Base-by-base conservation (phyloP, 2,329 filamentous ascomycete genomes). In the Seiridium cupressi region DNA sequence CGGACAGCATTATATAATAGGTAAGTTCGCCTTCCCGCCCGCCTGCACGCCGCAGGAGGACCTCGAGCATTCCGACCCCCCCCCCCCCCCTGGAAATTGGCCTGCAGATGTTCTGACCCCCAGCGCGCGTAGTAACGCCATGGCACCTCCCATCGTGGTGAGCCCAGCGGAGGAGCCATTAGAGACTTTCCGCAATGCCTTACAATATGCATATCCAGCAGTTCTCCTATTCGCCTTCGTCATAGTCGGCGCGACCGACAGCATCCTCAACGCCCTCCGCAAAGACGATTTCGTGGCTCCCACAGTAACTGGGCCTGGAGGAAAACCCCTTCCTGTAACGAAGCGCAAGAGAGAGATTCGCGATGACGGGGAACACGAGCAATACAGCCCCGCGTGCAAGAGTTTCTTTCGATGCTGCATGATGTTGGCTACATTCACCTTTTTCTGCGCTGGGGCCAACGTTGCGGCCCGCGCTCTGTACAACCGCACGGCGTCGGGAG, bases 251-350 rank as follows among this genome's bases (percentile, higher is more conserved):
- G 80, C 79, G 40, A 76, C 80, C 62, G 81, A 85, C 71, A 84
- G 82, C 68, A 77, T 86, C 47, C 73, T 81, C 69, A 80, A 77
- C 59, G 78, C 81, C 36, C 79, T 78, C 64, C 81, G 77, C 57
- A 77, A 80, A 60, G 81, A 83, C 44, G 76, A 80, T 63, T 69
- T 78, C 42, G 70, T 79, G 31, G 73, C 74, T 57, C 83, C 80
- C 31, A 79, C 74, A 38, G 75, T 84, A 65, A 87, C 83, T 57
- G 93, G 93, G n/a, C 93, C 93, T 1, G 93, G 92, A 59, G 94
- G 93, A 66, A 93, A 96, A 73, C 92, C 92, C 40, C 80, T 97
- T 58, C 93, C 92, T n/a, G 72, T 80, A 55, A 84, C 81, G 61
- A 90, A 87, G 71, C 86, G 79, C 60, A 79, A 79, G 72, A 77